phyloP scores from a whole-genome alignment of 1,284 basidiomycete genomes.

The Irpex rosettiformis region DNA sequence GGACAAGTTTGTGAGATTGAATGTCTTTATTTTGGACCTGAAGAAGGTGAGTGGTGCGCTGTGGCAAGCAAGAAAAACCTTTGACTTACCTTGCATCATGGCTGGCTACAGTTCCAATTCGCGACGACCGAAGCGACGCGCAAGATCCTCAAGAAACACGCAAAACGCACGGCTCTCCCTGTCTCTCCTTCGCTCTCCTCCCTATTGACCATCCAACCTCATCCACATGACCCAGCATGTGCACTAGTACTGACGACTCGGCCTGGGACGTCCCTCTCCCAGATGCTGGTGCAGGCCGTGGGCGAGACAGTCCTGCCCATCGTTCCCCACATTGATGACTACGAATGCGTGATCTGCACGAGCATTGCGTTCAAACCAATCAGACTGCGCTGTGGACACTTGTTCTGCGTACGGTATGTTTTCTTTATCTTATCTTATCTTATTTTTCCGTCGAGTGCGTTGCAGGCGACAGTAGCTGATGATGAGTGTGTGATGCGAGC shows the following conservation, averaged over 20 bases:
- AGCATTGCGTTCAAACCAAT: slow-evolving; percentile 89
- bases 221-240: slow-evolving; percentile 7
- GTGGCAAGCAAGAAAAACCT: background rate
- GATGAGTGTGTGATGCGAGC: background rate
- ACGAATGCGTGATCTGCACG: slow-evolving; percentile 75
- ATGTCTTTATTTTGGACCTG: slow-evolving; percentile 79
- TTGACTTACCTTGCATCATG: background rate
- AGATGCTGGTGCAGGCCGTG: slow-evolving; percentile 81
- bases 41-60: slow-evolving; percentile 58
- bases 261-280: slow-evolving; percentile 57
- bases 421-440: background rate
- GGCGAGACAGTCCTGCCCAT: slow-evolving; percentile 84
- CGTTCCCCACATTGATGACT: slow-evolving; percentile 81
- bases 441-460: background rate
- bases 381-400: slow-evolving; percentile 77
- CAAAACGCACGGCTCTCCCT: slow-evolving; percentile 78
- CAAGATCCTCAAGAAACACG: slow-evolving; percentile 94
- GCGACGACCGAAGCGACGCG: slow-evolving; percentile 88
- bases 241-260: slow-evolving; percentile 10
- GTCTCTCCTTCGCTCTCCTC: slow-evolving; percentile 33
- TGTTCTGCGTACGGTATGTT: slow-evolving; percentile 81
- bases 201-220: slow-evolving; percentile 18
- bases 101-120: slow-evolving; percentile 58
- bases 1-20: slow-evolving; percentile 79
- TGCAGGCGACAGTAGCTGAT: background rate